These are phyloP conservation scores for Silene uniflora DNA, from an alignment of 148 eudicot species.

Conservation along the genomic window DNA sequence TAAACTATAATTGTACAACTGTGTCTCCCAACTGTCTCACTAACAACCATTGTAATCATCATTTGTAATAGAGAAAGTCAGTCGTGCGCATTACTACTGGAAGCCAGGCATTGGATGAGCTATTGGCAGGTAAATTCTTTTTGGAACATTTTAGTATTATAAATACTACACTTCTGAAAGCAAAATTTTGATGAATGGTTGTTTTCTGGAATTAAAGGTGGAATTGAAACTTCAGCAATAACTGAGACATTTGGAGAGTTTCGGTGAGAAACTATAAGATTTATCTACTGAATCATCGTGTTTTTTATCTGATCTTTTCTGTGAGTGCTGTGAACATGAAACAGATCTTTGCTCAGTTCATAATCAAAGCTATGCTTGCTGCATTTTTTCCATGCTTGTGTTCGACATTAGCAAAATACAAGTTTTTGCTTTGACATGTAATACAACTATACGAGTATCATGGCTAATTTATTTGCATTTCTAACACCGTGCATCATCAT, in stretches of 20 bases:
- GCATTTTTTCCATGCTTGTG: not conserved
- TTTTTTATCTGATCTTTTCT: not conserved
- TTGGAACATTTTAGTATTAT: too few species aligned
- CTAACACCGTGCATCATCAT: not conserved
- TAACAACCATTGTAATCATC: not conserved
- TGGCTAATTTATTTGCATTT: not conserved
- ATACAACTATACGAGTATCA: not conserved
- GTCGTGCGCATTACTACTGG: constrained; percentile 88
- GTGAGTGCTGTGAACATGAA: not conserved
- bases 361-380: not conserved
- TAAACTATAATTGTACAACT: not conserved
- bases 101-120: constrained; percentile 86
- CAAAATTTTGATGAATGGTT: not conserved
- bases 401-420: not conserved
- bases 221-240: constrained; percentile 78
- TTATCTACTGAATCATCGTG: not conserved
- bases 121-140: constrained; percentile 55
- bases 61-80: constrained; percentile 55
- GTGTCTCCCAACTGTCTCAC: not conserved
- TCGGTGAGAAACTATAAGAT: constrained; percentile 39
- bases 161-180: too few species aligned
- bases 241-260: constrained; percentile 98
- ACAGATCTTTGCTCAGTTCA: not conserved
- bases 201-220: constrained; percentile 39
- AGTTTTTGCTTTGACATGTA: too few species aligned